phyloP scores from a whole-genome alignment of 495 filamentous ascomycete genomes.

The Aspergillus nanangensis region DNA sequence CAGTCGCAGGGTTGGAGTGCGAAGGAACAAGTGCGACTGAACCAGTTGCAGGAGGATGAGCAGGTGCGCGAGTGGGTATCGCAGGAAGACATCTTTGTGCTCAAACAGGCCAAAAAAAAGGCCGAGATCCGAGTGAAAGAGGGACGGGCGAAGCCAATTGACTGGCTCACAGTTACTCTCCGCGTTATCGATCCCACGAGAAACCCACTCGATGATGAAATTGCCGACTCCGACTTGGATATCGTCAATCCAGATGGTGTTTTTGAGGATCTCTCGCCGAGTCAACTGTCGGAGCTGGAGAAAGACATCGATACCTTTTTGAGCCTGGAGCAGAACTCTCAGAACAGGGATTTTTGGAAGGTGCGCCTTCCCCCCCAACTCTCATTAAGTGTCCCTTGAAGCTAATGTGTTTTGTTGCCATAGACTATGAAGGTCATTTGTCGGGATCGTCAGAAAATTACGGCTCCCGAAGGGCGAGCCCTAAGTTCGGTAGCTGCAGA shows the following conservation, averaged over 20 bases:
- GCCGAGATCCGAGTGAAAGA: conserved; percentile 95
- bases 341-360: conserved; percentile 85
- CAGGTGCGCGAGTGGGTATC: conserved; percentile 82
- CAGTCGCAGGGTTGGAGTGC: conserved; percentile 31
- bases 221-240: conserved; percentile 69
- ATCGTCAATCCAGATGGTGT: conserved; percentile 79
- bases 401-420: not conserved
- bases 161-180: conserved; percentile 90
- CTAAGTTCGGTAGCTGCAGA: conserved; percentile 80
- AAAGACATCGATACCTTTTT: conserved; percentile 85
- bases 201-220: conserved; percentile 75
- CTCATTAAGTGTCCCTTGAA: too few species aligned
- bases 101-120: conserved; percentile 97
- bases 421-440: conserved; percentile 82
- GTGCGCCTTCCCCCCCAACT: too few species aligned
- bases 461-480: conserved; percentile 66
- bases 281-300: conserved; percentile 71
- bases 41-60: conserved; percentile 66
- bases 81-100: conserved; percentile 91
- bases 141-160: conserved; percentile 86
- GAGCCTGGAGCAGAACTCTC: conserved; percentile 68
- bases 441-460: conserved; percentile 65
- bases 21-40: conserved; percentile 51
- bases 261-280: conserved; percentile 67
- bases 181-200: conserved; percentile 82